A percentile compares a stretch with the other conserved stretches of the same genome.
Evolutionary conservation across 768 basidiomycete genomes (phyloP).

Genomic region (Hypholoma fasciculare): DNA sequence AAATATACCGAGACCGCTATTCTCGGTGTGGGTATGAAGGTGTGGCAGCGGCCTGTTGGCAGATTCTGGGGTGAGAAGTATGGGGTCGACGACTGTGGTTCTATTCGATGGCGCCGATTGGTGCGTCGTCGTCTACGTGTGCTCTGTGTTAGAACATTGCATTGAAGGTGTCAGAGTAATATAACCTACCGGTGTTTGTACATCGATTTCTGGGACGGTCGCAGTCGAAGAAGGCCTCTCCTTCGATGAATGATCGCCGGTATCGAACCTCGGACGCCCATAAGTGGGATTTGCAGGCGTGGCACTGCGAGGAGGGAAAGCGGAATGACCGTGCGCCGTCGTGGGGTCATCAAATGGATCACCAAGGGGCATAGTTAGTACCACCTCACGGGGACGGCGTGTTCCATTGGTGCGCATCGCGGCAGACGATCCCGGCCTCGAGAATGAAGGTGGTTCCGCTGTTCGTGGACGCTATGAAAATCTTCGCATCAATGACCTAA

Average conservation of each 20-base stretch:
- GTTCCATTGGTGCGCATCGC: neutral
- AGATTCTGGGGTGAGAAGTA: conserved; percentile 45
- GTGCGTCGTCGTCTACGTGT: neutral
- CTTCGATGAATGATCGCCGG: neutral
- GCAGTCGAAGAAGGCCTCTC: neutral
- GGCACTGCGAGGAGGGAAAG: neutral
- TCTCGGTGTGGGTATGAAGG: neutral
- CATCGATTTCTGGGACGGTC: conserved; percentile 8
- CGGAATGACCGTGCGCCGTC: neutral
- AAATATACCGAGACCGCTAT: neutral
- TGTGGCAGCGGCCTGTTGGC: conserved; percentile 25
- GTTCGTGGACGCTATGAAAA: neutral
- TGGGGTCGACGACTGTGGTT: conserved; percentile 30
- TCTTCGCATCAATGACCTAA: too few relatives aligned
- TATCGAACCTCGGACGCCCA: neutral
- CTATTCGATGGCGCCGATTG: neutral
- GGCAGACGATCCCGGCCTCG: neutral
- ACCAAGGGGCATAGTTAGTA: conserved; percentile 19
- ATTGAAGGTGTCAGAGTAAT: too few relatives aligned
- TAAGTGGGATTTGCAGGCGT: neutral
- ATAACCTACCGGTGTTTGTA: conserved; percentile 11
- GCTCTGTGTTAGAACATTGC: too few relatives aligned
- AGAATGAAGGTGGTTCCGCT: neutral
- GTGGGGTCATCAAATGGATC: conserved; percentile 14
- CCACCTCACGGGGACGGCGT: conserved; percentile 29